Evolutionary conservation across 2,329 filamentous ascomycete genomes (phyloP), one percentile per base, ranked within the genome.

Genomic region (Xylaria arbuscula): DNA sequence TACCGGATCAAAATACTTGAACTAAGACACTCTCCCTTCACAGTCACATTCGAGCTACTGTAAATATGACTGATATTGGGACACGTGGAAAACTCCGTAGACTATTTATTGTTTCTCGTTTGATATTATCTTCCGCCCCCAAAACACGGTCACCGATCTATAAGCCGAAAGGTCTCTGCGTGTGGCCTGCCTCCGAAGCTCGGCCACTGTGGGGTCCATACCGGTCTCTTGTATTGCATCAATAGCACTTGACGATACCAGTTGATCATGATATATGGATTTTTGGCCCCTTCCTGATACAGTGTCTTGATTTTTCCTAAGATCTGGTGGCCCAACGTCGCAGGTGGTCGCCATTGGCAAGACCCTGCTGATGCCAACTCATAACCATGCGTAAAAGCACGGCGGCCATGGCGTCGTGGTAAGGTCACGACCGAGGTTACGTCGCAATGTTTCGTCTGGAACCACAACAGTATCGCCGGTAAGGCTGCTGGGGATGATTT

Each of bases 111-210:
- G 50, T 28, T 15, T 60, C 17, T 34, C 22, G 17, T 42, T 32
- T 40, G 36, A 24, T 40, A 9, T 19, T 59, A 51, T 51, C 6
- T n/a, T 24, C 38, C 63, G 61, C 61, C 69, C 67, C 64, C 63
- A 45, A 1, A 8, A 40, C n/a, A 67, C 67, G 69, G 67, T 71
- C 55, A 70, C 61, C 69, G 69, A 69, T 67, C 50, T 45, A 65
- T 51, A 38, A 51, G n/a, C 57, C 60, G 60, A 48, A 58, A 10
- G 48, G 22, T 17, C 45, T 56, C 28, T 38, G 50, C 54, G 51
- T 40, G 38, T n/a, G 32, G 17, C 50, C 36, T 51, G 28, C 19
- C 50, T 36, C 61, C 56, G 64, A 69, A 56, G 2, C 17, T 55
- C 67, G 69, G 67, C 59, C 61, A 19, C 42, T 6, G 64, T 69